These are phyloP conservation scores for Ustanciosporium gigantosporum DNA, from an alignment of 1,284 basidiomycete species.

Conservation along the genomic window DNA sequence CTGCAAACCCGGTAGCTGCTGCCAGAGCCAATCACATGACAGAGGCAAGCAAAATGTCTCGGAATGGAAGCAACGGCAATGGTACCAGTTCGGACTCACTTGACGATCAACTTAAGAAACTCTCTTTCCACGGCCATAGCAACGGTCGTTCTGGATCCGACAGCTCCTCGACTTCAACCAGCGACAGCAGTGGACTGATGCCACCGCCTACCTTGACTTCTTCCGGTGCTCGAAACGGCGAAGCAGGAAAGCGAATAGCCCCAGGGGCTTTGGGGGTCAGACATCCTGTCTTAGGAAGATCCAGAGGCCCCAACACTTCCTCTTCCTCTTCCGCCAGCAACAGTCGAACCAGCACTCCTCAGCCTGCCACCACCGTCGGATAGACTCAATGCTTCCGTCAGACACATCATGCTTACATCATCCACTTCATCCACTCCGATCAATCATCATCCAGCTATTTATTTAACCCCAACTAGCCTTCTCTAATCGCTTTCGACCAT, in stretches of 20 bases:
- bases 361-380: conserved; percentile 1
- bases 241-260: neutral
- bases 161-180: neutral
- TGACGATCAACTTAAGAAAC: conserved; percentile 11
- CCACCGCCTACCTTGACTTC: neutral
- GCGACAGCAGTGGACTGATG: neutral
- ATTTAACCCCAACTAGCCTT: no score
- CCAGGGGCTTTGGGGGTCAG: neutral
- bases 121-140: conserved; percentile 4
- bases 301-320: neutral
- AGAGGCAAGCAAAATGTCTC: conserved; percentile 24
- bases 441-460: no score
- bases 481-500: no score
- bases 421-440: no score
- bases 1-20: conserved; percentile 30
- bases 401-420: no score
- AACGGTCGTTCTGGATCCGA: neutral
- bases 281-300: neutral
- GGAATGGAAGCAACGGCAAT: conserved; percentile 11
- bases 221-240: neutral
- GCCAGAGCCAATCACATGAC: conserved; percentile 11
- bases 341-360: neutral
- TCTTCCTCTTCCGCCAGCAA: neutral
- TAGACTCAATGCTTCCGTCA: no score
- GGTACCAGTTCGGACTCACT: conserved; percentile 1